Evolutionary conservation across 2,329 filamentous ascomycete species (phyloP).

Genomic region (Proliferodiscus dingleyae): DNA sequence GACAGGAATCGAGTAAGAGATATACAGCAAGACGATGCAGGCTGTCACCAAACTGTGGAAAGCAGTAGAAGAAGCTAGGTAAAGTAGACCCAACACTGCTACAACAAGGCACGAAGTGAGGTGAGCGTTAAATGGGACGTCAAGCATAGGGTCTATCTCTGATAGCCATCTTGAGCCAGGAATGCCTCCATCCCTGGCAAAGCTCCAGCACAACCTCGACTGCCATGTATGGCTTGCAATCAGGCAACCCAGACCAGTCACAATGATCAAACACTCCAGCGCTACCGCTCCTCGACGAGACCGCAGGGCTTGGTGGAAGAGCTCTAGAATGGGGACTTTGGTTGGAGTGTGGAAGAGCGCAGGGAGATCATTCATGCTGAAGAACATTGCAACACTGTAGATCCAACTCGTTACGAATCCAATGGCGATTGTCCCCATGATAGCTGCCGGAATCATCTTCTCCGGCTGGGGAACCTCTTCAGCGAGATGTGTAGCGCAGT

Average conservation of each 20-base stretch:
- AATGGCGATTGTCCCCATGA: conserved; percentile 42
- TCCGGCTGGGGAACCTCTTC: conserved; percentile 43
- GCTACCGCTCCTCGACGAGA: conserved; percentile 45
- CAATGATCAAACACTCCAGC: conserved; percentile 47
- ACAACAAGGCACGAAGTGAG: conserved; percentile 32
- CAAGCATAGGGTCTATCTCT: conserved; percentile 28
- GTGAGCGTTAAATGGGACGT: conserved; percentile 38
- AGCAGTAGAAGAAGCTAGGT: conserved; percentile 39
- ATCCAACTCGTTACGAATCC: conserved; percentile 45
- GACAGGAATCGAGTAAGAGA: conserved; percentile 42
- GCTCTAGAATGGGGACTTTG: conserved; percentile 40
- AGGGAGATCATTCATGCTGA: conserved; percentile 44
- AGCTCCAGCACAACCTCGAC: conserved; percentile 53
- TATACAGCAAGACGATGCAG: conserved; percentile 42
- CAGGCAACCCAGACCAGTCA: conserved; percentile 45
- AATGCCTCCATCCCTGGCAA: conserved; percentile 54
- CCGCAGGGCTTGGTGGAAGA: conserved; percentile 45
- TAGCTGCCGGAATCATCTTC: conserved; percentile 35
- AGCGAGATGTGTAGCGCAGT: conserved; percentile 45
- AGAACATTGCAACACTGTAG: conserved; percentile 49
- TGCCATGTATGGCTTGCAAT: conserved; percentile 51
- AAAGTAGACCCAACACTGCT: conserved; percentile 38
- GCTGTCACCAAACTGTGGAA: conserved; percentile 43
- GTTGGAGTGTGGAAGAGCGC: conserved; percentile 38
- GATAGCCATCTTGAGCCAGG: conserved; percentile 49